These are phyloP conservation scores for Debaryomyces hansenii DNA, from an alignment of 805 yeast genomes.

Conservation along the genomic window DNA sequence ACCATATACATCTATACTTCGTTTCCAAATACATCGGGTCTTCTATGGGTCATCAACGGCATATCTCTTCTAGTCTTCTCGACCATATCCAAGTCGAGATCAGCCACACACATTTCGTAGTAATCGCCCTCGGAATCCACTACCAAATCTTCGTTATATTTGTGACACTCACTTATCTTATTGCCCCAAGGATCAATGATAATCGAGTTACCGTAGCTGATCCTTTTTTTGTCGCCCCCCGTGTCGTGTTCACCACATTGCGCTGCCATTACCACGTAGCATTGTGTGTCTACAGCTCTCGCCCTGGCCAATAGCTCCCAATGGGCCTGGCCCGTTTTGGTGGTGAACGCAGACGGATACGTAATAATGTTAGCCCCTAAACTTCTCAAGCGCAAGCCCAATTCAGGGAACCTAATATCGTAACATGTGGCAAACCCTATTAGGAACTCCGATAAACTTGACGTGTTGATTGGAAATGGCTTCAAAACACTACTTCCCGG, in stretches of 20 bases:
- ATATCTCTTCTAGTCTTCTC: slow-evolving; percentile 59
- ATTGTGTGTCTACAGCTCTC: slow-evolving; percentile 86
- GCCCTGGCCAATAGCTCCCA: slow-evolving; percentile 81
- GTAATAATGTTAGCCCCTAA: slow-evolving; percentile 76
- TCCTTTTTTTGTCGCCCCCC: slow-evolving; percentile 47
- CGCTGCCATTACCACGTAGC: slow-evolving; percentile 85
- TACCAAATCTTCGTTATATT: slow-evolving; percentile 24
- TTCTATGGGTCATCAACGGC: slow-evolving; percentile 77
- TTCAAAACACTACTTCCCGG: slow-evolving; percentile 59
- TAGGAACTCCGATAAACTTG: slow-evolving; percentile 22
- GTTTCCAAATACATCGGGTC: slow-evolving; percentile 56
- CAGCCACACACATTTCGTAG: slow-evolving; percentile 55
- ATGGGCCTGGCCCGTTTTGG: slow-evolving; percentile 87
- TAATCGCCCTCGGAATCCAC: slow-evolving; percentile 36
- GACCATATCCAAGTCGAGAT: slow-evolving; percentile 55
- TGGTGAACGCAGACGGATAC: slow-evolving; percentile 91
- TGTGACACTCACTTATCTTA: slow-evolving; percentile 52
- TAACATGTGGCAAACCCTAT: slow-evolving; percentile 79
- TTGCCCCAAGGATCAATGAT: slow-evolving; percentile 94
- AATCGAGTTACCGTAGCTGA: slow-evolving; percentile 84
- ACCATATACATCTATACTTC: neutral
- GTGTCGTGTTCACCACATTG: slow-evolving; percentile 78
- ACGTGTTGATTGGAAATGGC: slow-evolving; percentile 54
- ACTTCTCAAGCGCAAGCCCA: slow-evolving; percentile 61
- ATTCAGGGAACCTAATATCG: slow-evolving; percentile 85